These are phyloP conservation scores for Cryptosporidium felis DNA, from an alignment of 169 alveolate genomes.

Conservation along the genomic window DNA sequence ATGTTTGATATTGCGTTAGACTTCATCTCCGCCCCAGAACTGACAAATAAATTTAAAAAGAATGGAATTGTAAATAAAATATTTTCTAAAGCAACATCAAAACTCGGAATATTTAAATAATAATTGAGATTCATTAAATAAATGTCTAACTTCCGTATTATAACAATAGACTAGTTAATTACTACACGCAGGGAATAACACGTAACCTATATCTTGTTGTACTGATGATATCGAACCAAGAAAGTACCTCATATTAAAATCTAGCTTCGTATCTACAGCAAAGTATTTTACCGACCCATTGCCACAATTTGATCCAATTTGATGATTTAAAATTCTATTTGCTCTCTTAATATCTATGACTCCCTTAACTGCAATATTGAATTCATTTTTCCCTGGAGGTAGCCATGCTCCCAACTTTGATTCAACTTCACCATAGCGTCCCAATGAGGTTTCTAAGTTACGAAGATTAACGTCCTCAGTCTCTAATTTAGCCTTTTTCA, in stretches of 20 bases:
- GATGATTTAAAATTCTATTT: background rate
- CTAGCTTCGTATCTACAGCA: conserved; percentile 11
- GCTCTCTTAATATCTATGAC: conserved; percentile 13
- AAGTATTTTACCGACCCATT: conserved; percentile 10
- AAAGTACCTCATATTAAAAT: conserved; percentile 44
- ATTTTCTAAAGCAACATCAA: conserved; percentile 45
- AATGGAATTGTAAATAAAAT: conserved; percentile 53
- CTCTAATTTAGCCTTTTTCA: background rate
- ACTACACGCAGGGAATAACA: conserved; percentile 56
- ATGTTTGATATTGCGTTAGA: conserved; percentile 67
- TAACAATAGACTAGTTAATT: background rate
- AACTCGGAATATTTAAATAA: conserved; percentile 28
- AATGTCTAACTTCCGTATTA: background rate
- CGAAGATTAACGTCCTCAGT: conserved; percentile 17
- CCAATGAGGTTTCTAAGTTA: conserved; percentile 34
- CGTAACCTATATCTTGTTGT: conserved; percentile 66
- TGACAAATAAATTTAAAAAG: background rate
- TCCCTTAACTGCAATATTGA: conserved; percentile 19
- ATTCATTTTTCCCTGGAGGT: conserved; percentile 55
- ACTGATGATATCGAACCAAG: conserved; percentile 50
- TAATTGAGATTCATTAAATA: background rate
- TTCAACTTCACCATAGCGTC: conserved; percentile 66
- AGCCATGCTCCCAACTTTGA: conserved; percentile 44
- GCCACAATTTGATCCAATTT: conserved; percentile 21
- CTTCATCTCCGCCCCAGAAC: conserved; percentile 21